Conservation (phyloP, 208 protist genomes). For the Trypanosoma scelopori region DNA sequence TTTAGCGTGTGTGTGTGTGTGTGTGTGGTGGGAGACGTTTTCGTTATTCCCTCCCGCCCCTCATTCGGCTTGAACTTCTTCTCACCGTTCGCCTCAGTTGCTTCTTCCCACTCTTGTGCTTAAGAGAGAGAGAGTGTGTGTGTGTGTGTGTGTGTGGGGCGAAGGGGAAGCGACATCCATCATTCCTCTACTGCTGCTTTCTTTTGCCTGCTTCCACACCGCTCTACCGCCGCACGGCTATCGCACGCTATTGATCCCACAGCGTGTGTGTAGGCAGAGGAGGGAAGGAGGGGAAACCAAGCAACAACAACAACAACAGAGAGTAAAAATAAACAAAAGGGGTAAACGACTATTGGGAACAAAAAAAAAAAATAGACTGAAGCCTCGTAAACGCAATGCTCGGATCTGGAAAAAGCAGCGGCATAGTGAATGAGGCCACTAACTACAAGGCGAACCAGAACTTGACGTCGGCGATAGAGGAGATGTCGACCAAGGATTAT, state of each 20-base stretch:
- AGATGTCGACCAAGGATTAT: conserved; percentile 80
- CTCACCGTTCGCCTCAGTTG: too few relatives aligned
- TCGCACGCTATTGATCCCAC: too few relatives aligned
- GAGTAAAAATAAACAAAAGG: conserved; percentile 16
- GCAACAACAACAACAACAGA: not conserved
- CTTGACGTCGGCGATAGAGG: conserved; percentile 78
- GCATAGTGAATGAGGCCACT: conserved; percentile 87
- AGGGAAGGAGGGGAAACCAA: not conserved
- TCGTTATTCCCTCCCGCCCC: not conserved
- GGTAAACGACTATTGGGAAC: not conserved
- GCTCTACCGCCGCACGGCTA: too few relatives aligned
- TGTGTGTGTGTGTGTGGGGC: too few relatives aligned
- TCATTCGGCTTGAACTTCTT: too few relatives aligned
- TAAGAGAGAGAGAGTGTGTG: too few relatives aligned
- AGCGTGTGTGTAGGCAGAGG: too few relatives aligned
- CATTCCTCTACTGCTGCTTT: too few relatives aligned
- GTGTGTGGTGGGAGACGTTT: too few relatives aligned
- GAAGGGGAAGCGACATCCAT: too few relatives aligned
- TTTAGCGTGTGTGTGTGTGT: not conserved
- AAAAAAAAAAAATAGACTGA: conserved; percentile 7
- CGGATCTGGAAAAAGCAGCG: conserved; percentile 84
- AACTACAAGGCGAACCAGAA: conserved; percentile 91
- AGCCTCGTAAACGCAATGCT: conserved; percentile 48
- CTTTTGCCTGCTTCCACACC: too few relatives aligned
- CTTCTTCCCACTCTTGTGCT: too few relatives aligned